Base-by-base conservation (phyloP, 148 eudicot genomes). In the Diospyros kaki region DNA sequence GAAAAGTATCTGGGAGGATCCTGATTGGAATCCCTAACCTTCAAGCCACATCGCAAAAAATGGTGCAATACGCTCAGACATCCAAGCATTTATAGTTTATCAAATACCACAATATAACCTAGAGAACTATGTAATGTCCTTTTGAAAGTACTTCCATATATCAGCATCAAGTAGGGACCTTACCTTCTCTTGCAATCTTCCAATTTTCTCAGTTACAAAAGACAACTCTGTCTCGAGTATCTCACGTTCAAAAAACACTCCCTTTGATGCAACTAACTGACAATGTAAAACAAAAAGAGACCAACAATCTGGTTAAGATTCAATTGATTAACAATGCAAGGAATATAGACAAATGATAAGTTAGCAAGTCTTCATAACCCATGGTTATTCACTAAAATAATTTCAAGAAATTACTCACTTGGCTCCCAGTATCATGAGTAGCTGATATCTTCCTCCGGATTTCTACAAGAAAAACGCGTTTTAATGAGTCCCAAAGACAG, bases 201-300 rank as follows among this genome's bases (percentile, higher is more conserved):
- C 90, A 77, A 86, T 84, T 88, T 94, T 90, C 72, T 92, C 97
- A 50, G 80, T 78, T 72, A 89, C 64, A 42, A 87, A 92, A 64
- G 87, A 80, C 76, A 82, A 81, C 75, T 94, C 98, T 66, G 87
- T 84, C 77, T 89, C 87, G 74, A 94, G 85, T 84, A 94, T 89
- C 87, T 88, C 97, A 60, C 80, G 74, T 84, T 91, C 94, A 77
- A 94, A 75, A 76, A 89, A 89, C 77, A 85, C 61, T 68, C 92
- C 97, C 84, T 84, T 90, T 40, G 88, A 67, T 73, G 85, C 83
- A 77, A 71, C 81, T 61, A 82, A 42, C 98, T 94, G 75, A 58
- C 71, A 68, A 18, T 52, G 9, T 46, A 65, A 67, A 53, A 63
- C 3, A 65, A 41, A 55, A 28, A 64, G 6, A 46, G 51, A 38